Percentiles rank a stretch among this genome's conserved stretches.
Evolutionary conservation across 2,329 filamentous ascomycete species (phyloP).

Genomic region (Aspergillus alliaceus): DNA sequence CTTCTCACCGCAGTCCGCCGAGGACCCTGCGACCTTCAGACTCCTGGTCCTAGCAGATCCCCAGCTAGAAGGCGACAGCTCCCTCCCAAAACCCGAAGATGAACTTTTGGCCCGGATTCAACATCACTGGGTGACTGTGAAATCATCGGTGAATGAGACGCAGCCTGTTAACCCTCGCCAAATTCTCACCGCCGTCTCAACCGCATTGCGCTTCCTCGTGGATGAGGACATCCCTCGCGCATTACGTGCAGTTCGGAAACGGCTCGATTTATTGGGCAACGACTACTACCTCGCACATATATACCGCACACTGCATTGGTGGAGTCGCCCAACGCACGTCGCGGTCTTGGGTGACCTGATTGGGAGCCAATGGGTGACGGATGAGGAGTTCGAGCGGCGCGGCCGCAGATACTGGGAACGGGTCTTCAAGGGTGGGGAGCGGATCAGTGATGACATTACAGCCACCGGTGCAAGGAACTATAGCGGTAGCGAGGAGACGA

Average conservation of each 20-base stretch:
- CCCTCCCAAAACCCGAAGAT: conserved; percentile 61
- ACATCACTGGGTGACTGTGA: conserved; percentile 35
- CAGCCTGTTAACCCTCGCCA: conserved; percentile 18
- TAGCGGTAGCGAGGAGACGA: conserved; percentile 42
- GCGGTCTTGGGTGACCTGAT: conserved; percentile 87
- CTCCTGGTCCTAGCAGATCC: conserved; percentile 88
- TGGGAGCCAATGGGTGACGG: conserved; percentile 90
- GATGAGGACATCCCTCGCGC: conserved; percentile 69
- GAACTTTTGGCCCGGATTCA: conserved; percentile 43
- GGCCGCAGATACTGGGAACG: conserved; percentile 76
- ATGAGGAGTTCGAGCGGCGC: conserved; percentile 77
- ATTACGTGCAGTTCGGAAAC: conserved; percentile 70
- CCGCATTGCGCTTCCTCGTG: conserved; percentile 42
- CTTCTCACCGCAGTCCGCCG: conserved; percentile 18
- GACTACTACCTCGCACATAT: conserved; percentile 94
- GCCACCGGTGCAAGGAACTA: conserved; percentile 26
- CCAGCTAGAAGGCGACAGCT: conserved; percentile 89
- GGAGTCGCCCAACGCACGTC: conserved; percentile 80
- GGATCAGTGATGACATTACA: conserved; percentile 54
- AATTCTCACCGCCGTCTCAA: conserved; percentile 22
- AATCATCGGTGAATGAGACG: conserved; percentile 11
- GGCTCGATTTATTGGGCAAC: conserved; percentile 86
- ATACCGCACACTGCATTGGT: conserved; percentile 81
- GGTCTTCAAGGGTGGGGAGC: conserved; percentile 69
- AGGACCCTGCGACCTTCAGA: conserved; percentile 68